Conservation (phyloP, 2,329 filamentous ascomycete species). For the Trichoderma citrinoviride region DNA sequence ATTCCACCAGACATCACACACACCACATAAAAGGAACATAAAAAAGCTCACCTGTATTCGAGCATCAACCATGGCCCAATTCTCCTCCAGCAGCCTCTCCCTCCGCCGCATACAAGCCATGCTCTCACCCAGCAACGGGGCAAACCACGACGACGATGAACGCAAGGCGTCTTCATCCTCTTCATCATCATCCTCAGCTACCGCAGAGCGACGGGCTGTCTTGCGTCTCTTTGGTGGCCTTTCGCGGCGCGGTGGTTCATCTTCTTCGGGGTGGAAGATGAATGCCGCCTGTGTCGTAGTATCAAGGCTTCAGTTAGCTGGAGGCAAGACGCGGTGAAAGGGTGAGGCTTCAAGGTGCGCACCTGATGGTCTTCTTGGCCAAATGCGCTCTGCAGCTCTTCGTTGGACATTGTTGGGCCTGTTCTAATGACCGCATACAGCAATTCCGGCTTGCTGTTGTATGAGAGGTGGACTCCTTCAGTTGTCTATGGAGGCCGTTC, state of each 20-base stretch:
- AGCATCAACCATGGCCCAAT: conserved; percentile 63
- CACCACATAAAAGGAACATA: not conserved
- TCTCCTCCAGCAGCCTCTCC: conserved; percentile 56
- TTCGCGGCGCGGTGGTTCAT: conserved; percentile 32
- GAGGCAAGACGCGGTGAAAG: not conserved
- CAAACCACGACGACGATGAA: conserved; percentile 40
- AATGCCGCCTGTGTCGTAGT: conserved; percentile 52
- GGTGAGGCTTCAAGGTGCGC: not conserved
- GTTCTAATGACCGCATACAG: not conserved
- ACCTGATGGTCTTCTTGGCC: conserved; percentile 48
- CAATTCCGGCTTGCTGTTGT: not conserved
- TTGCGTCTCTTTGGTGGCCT: conserved; percentile 58
- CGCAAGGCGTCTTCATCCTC: not conserved
- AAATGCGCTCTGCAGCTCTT: conserved; percentile 27
- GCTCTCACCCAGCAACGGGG: conserved; percentile 55
- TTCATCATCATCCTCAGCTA: conserved; percentile 13
- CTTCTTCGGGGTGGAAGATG: conserved; percentile 55
- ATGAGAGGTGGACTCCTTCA: not conserved
- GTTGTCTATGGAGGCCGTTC: not conserved
- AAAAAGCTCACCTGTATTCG: conserved; percentile 51
- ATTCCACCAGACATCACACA: not conserved
- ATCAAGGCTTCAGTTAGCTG: not conserved
- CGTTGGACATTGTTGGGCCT: conserved; percentile 28
- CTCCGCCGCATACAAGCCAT: conserved; percentile 51
- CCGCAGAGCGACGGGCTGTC: conserved; percentile 41